phyloP scores from a whole-genome alignment of 73 alveolate species.

The Uronychia binucleata region DNA sequence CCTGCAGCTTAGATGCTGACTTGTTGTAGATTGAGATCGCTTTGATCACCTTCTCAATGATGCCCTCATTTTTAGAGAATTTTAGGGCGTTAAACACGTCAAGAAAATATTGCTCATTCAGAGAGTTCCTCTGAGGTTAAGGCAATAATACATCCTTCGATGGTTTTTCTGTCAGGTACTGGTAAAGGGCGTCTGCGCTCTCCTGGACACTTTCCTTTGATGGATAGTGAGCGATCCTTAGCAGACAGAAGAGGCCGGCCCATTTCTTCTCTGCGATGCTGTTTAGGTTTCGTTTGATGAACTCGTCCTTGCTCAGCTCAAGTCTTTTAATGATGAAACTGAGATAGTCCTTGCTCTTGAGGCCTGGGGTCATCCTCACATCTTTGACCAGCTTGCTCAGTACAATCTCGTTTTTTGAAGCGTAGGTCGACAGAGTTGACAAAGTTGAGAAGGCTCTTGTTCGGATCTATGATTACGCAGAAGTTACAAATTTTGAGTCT shows the following conservation, averaged over 20 bases:
- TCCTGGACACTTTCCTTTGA: neutral
- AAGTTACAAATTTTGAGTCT: slow-evolving; percentile 25
- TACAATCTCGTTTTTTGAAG: slow-evolving; percentile 34
- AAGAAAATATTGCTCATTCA: slow-evolving; percentile 40
- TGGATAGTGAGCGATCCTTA: slow-evolving; percentile 32
- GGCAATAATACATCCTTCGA: neutral
- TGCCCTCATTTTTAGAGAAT: slow-evolving; percentile 14
- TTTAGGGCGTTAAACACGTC: slow-evolving; percentile 50
- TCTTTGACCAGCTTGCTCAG: slow-evolving; percentile 42
- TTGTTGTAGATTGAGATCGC: neutral
- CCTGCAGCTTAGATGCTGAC: neutral
- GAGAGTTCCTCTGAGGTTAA: neutral
- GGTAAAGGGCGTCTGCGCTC: neutral
- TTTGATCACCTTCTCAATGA: slow-evolving; percentile 28
- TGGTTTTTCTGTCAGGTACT: neutral
- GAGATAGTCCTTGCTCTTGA: slow-evolving; percentile 41
- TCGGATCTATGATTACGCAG: neutral
- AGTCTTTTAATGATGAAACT: slow-evolving; percentile 49
- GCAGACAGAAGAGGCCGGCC: slow-evolving; percentile 52
- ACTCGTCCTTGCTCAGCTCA: neutral
- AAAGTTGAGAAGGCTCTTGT: slow-evolving; percentile 69
- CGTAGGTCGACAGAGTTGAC: slow-evolving; percentile 59
- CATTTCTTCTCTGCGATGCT: slow-evolving; percentile 16
- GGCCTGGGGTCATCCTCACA: slow-evolving; percentile 20
- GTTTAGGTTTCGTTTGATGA: slow-evolving; percentile 4